Evolutionary conservation across 2,329 filamentous ascomycete species (phyloP), one percentile per base, ranked within the genome.

Genomic region (Pseudopyrenochaeta lycopersici): DNA sequence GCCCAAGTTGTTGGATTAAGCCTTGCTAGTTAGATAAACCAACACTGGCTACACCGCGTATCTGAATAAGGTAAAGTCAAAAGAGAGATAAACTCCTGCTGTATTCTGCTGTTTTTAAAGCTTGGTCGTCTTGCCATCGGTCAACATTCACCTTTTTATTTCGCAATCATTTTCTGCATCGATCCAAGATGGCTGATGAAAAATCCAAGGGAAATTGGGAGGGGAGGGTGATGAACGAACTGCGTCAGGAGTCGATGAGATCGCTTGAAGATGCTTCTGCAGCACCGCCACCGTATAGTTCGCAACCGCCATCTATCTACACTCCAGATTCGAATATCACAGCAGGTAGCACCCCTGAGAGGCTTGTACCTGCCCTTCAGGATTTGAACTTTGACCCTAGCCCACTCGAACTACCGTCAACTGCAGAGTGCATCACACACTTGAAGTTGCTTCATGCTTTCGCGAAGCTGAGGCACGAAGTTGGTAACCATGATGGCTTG

Each of bases 381-480:
- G 46, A 54, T 10, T 32, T 59, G 3, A 47, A 64, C 29, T 78
- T 21, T 80, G 80, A 58, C 62, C 74, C 17, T 69, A 76, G 36
- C 73, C 82, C 11, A 60, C 48, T 65, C 9, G 63, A 64, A 32
- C 51, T 66, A 9, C 81, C 85, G 1, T 77, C 78, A 1, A 72
- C 72, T 4, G 81, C 88, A 54, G 81, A 86, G 36, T 91, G 88
- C 59, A 82, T 91, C 18, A 88, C 85, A 1, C 91, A 95, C 70
- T 81, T 94, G 23, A 91, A 91, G 70, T 79, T 94, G 0, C 80
- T 94, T 1, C 84, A 86, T 46, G 84, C 87, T 9, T 82, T 94
- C 51, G 84, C 90, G 60, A 81, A 81, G 30, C 76, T 94, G 48
- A 88, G 88, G 57, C 86, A 91, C 53, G 82, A 85, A 15, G 75